These are phyloP conservation scores for Pseudogymnoascus sp. DNA, from an alignment of 2,329 filamentous ascomycete genomes.

Conservation along the genomic window DNA sequence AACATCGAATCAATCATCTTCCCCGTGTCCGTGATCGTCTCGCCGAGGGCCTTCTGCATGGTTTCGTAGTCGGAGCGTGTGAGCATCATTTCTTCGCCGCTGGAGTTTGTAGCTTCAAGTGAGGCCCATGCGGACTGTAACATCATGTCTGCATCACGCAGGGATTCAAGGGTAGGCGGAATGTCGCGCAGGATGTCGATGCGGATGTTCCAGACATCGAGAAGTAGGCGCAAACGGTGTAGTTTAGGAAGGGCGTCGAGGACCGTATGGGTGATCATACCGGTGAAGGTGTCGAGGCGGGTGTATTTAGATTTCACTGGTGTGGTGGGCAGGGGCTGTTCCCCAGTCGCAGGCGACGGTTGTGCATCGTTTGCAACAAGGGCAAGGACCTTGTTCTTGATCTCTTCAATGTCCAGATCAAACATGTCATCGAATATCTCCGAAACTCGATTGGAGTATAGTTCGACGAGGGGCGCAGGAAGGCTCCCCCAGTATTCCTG, in stretches of 20 bases:
- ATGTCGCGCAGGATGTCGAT: slow-evolving; percentile 67
- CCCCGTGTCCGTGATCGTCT: slow-evolving; percentile 63
- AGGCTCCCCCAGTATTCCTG: slow-evolving; percentile 62
- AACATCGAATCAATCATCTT: slow-evolving; percentile 75
- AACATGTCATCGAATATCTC: slow-evolving; percentile 66
- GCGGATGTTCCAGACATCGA: slow-evolving; percentile 72
- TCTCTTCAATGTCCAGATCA: slow-evolving; percentile 69
- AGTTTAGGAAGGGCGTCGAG: slow-evolving; percentile 81
- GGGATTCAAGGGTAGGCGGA: slow-evolving; percentile 57
- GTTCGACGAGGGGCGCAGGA: slow-evolving; percentile 52
- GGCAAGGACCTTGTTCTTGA: slow-evolving; percentile 80
- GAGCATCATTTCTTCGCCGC: slow-evolving; percentile 11
- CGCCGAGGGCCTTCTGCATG: slow-evolving; percentile 58
- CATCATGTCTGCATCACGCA: slow-evolving; percentile 60
- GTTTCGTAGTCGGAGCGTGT: slow-evolving; percentile 34
- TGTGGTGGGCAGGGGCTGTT: slow-evolving; percentile 16
- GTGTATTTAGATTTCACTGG: slow-evolving; percentile 44
- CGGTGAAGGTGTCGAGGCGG: slow-evolving; percentile 80
- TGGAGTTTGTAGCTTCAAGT: not conserved
- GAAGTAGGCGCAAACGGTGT: slow-evolving; percentile 62
- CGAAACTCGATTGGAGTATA: slow-evolving; percentile 66
- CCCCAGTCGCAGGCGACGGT: slow-evolving; percentile 28
- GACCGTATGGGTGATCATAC: slow-evolving; percentile 83
- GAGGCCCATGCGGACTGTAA: slow-evolving; percentile 58
- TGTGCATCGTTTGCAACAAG: slow-evolving; percentile 35